These are phyloP conservation scores for Dunaliella primolecta DNA, from an alignment of 139 green algal species.

Conservation along the genomic window DNA sequence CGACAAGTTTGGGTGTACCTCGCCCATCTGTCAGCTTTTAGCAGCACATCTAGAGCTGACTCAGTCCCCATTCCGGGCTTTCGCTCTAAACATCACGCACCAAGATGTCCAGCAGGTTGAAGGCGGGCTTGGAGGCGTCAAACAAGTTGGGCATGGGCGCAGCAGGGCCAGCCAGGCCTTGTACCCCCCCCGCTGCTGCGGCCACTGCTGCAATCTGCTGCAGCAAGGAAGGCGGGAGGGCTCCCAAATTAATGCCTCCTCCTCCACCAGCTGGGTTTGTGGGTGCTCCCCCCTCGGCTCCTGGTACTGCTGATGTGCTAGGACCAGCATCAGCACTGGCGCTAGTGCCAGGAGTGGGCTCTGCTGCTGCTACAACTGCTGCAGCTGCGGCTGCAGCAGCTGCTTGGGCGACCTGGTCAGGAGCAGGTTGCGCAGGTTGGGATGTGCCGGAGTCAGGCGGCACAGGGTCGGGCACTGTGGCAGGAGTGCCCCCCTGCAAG, in stretches of 20 bases:
- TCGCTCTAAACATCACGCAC: neutral
- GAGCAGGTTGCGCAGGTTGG: too few relatives aligned
- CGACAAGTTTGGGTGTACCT: too few relatives aligned
- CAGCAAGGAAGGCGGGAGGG: neutral
- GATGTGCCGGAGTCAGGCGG: too few relatives aligned
- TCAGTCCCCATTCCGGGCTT: too few relatives aligned
- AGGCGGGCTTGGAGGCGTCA: neutral
- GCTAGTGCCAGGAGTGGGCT: neutral
- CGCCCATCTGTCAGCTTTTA: too few relatives aligned
- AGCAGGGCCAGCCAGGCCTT: neutral
- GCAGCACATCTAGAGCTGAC: too few relatives aligned
- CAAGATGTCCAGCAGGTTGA: conserved; percentile 35
- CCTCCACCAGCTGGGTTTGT: neutral
- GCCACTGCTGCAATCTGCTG: conserved; percentile 11
- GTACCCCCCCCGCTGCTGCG: neutral
- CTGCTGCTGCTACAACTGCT: neutral
- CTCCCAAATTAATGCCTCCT: neutral
- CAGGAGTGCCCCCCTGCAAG: too few relatives aligned
- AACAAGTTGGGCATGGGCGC: conserved; percentile 7
- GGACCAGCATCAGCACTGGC: neutral
- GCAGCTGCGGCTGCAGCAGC: neutral
- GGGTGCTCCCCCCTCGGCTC: too few relatives aligned
- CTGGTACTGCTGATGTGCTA: too few relatives aligned
- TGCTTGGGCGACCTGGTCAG: too few relatives aligned
- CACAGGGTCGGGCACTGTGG: too few relatives aligned